phyloP scores from a whole-genome alignment of 139 green algal genomes.

The Coelastrella sp. region DNA sequence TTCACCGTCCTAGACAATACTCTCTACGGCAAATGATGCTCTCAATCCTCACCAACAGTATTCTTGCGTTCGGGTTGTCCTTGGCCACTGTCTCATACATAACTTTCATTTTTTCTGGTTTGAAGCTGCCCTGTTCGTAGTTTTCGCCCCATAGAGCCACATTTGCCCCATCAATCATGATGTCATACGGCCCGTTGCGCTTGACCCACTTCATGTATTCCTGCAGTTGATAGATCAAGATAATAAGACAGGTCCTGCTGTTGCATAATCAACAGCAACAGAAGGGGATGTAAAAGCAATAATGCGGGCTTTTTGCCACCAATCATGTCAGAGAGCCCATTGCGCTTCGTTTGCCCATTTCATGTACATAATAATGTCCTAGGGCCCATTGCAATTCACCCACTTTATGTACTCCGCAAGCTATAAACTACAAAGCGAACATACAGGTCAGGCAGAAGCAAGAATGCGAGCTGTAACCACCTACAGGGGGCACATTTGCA shows the following conservation, averaged over 20 bases:
- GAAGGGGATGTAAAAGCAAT: too few relatives aligned
- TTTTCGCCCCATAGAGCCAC: slow-evolving; percentile 91
- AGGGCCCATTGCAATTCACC: too few relatives aligned
- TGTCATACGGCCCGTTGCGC: slow-evolving; percentile 77
- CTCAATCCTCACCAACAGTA: slow-evolving; percentile 69
- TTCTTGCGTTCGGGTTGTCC: slow-evolving; percentile 52
- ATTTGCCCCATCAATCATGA: slow-evolving; percentile 90
- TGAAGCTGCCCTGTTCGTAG: slow-evolving; percentile 78
- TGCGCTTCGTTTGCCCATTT: slow-evolving; percentile 61
- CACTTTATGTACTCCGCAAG: too few relatives aligned
- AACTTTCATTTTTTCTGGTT: slow-evolving; percentile 76
- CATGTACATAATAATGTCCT: too few relatives aligned
- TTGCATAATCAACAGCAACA: too few relatives aligned
- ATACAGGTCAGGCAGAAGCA: too few relatives aligned
- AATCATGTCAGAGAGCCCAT: slow-evolving; percentile 84
- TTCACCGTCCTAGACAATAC: too few relatives aligned
- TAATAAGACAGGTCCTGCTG: too few relatives aligned
- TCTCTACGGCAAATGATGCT: too few relatives aligned
- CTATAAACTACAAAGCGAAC: too few relatives aligned
- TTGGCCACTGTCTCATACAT: slow-evolving; percentile 1
- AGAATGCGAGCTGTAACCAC: too few relatives aligned
- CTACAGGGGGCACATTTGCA: too few relatives aligned
- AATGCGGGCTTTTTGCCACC: slow-evolving; percentile 8
- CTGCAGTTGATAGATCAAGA: background rate
- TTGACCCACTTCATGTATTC: slow-evolving; percentile 72